Conservation (phyloP, 2,329 filamentous ascomycete genomes). For the Aschersonia sp. region DNA sequence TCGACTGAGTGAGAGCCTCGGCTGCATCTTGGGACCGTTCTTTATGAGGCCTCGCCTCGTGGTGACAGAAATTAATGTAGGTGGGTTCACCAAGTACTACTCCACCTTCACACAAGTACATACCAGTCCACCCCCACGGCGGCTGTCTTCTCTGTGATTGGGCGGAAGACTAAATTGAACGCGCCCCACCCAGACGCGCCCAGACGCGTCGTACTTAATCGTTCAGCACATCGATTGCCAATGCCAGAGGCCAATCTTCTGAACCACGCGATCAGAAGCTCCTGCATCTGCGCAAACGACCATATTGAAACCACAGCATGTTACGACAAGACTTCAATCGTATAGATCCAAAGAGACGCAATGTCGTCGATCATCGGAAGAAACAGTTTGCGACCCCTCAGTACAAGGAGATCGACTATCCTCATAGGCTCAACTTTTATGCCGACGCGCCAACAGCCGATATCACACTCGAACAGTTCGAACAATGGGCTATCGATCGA, state of each 20-base stretch:
- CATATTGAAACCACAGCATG: conserved; percentile 19
- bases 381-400: conserved; percentile 69
- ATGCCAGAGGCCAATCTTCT: background rate
- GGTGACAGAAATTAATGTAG: too few relatives aligned
- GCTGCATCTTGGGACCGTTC: too few relatives aligned
- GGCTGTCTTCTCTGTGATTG: conserved; percentile 1
- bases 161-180: conserved; percentile 9
- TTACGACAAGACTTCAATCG: conserved; percentile 36
- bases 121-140: too few relatives aligned
- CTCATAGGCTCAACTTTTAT: conserved; percentile 87
- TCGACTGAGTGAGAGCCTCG: too few relatives aligned
- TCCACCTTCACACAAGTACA: too few relatives aligned
- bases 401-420: conserved; percentile 69
- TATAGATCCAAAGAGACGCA: conserved; percentile 58
- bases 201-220: conserved; percentile 16
- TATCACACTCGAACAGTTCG: conserved; percentile 92
- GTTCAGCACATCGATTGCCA: background rate
- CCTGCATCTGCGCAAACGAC: background rate
- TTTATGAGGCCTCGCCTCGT: too few relatives aligned
- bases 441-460: conserved; percentile 76
- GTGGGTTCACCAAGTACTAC: too few relatives aligned
- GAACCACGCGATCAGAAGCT: too few relatives aligned
- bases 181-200: conserved; percentile 13
- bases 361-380: conserved; percentile 65
- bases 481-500: conserved; percentile 95